Base-by-base conservation (phyloP, 768 basidiomycete genomes). In the Hericium alpestre region DNA sequence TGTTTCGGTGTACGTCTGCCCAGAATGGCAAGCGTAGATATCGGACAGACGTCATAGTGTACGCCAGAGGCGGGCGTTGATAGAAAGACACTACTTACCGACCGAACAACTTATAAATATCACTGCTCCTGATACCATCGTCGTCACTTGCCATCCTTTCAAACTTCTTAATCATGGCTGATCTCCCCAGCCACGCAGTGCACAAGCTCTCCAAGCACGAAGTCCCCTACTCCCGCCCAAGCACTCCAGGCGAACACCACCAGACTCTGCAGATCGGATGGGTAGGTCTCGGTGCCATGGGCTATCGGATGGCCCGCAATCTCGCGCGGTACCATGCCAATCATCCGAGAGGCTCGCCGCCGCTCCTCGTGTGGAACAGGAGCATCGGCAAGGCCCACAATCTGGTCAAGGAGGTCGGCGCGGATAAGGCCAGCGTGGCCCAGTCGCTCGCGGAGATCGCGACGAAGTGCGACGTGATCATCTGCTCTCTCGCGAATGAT, bases 351-450 rank as follows among this genome's bases (percentile, higher is more conserved):
- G 67, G 65, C 2, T 63, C 74, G 38, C 72, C 74, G 0, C 82
- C 90, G 3, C 65, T 93, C 52, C 67, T 85, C 38, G 76, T 94
- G 9, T 92, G 81, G 75, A 95, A 93, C 66, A 80, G 92, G n/a
- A 78, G 82, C 7, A 55, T 67, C 4, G 73, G 77, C 37, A 90
- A 87, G 67, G 69, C 79, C 16, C 78, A 86, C 55, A 74, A 76
- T 18, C 77, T 88, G 0, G 66, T 72, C 2, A 70, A 78, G n/a
- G 78, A 82, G 38, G 64, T 89, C 10, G 83, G 85, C 7, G 65
- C 73, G 27, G 70, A 74, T 38, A 73, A 76, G 52, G 75, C 83
- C 56, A 87, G 78, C 0, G 64, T 67, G 22, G 77, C 80, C 90
- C 66, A 73, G 40, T 18, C 22, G 41, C 22, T 63, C 41, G 58